phyloP scores from a whole-genome alignment of 2,329 filamentous ascomycete genomes.

The Uncinocarpus reesii region DNA sequence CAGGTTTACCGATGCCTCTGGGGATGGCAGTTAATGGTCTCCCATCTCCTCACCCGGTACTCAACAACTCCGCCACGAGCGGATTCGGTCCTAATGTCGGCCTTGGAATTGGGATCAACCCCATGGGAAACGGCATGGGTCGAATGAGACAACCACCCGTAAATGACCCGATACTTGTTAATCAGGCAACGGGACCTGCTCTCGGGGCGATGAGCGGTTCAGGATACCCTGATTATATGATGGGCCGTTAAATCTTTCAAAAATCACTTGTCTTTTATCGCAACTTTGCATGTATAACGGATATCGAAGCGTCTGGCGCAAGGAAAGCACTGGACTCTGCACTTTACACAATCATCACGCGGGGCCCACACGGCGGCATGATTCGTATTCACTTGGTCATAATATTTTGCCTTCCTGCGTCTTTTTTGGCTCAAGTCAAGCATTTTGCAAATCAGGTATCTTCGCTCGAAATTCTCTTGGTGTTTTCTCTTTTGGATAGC shows the following conservation, averaged over 20 bases:
- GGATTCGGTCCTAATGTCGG: constrained; percentile 30
- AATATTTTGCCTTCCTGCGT: constrained; percentile 23
- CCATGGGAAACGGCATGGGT: constrained; percentile 14
- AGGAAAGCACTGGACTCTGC: constrained; percentile 23
- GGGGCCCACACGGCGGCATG: constrained; percentile 22
- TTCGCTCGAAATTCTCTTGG: background rate
- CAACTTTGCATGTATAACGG: constrained; percentile 35
- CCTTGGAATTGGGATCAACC: constrained; percentile 29
- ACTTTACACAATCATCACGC: constrained; percentile 36
- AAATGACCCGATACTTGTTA: constrained; percentile 3
- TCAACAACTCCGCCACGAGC: constrained; percentile 22
- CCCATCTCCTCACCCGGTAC: constrained; percentile 26
- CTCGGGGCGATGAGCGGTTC: constrained; percentile 16
- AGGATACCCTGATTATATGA: constrained; percentile 40
- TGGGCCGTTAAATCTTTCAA: constrained; percentile 33
- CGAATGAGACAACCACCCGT: constrained; percentile 14
- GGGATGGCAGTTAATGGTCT: constrained; percentile 23
- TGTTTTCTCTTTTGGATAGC: no score
- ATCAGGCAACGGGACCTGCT: constrained; percentile 13
- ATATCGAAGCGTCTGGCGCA: constrained; percentile 32
- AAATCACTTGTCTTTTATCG: constrained; percentile 23
- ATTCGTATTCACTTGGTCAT: constrained; percentile 19
- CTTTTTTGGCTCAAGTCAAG: constrained; percentile 4
- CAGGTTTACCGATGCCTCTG: constrained; percentile 49
- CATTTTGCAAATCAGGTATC: background rate